Evolutionary conservation across 352 stramenopile genomes (phyloP).

Genomic region (Phytophthora palmivora): DNA sequence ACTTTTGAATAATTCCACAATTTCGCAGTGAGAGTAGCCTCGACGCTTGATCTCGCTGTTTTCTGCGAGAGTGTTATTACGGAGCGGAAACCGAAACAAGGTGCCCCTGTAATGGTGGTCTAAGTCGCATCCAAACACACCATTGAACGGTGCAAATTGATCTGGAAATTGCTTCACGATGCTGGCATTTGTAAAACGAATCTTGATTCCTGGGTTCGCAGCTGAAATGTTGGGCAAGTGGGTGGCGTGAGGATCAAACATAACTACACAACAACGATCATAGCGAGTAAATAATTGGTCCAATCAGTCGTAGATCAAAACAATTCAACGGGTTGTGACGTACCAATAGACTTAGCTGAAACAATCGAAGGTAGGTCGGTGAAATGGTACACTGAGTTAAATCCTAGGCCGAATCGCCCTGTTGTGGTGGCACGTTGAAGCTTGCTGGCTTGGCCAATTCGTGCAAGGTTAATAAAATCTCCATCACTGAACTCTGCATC

Average conservation of each 20-base stretch:
- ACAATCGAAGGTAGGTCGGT: slow-evolving; percentile 93
- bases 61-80: slow-evolving; percentile 48
- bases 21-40: slow-evolving; percentile 75
- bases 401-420: slow-evolving; percentile 94
- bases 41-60: slow-evolving; percentile 79
- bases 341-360: slow-evolving; percentile 90
- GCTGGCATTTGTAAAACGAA: slow-evolving; percentile 75
- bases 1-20: slow-evolving; percentile 70
- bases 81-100: slow-evolving; percentile 81
- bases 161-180: slow-evolving; percentile 83
- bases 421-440: slow-evolving; percentile 88
- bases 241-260: slow-evolving; percentile 93
- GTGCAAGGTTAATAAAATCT: slow-evolving; percentile 92
- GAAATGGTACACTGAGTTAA: slow-evolving; percentile 96
- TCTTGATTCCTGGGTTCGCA: slow-evolving; percentile 83
- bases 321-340: slow-evolving; percentile 1
- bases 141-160: slow-evolving; percentile 88
- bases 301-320: not conserved
- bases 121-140: slow-evolving; percentile 89
- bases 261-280: slow-evolving; percentile 53
- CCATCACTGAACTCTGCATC: slow-evolving; percentile 91
- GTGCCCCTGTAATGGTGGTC: slow-evolving; percentile 67
- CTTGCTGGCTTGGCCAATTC: slow-evolving; percentile 92
- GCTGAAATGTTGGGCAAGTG: slow-evolving; percentile 81
- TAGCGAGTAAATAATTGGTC: not conserved